phyloP scores from a whole-genome alignment of 768 basidiomycete species.

The Cystobasidiopsis lactophilus region DNA sequence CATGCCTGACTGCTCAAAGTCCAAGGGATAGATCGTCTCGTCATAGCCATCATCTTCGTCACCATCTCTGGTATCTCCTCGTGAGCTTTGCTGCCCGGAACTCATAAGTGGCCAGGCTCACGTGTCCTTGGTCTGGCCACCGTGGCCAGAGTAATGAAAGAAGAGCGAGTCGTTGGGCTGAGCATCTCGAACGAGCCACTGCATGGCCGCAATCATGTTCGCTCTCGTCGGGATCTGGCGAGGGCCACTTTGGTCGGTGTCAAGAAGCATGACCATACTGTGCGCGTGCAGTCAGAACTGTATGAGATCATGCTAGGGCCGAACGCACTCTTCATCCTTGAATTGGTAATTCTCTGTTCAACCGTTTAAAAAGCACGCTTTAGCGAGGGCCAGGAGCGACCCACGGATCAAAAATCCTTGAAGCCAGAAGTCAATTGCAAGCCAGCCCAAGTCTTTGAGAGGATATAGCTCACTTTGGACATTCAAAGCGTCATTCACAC shows the following conservation, averaged over 20 bases:
- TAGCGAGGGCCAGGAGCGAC: too few relatives aligned
- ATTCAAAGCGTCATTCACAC: conserved; percentile 76
- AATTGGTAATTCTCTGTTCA: too few relatives aligned
- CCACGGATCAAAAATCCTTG: conserved; percentile 1
- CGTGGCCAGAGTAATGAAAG: conserved; percentile 43
- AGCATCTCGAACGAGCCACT: conserved; percentile 71
- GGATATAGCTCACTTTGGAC: conserved; percentile 27
- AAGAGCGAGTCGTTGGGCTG: conserved; percentile 59
- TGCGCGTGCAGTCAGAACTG: too few relatives aligned
- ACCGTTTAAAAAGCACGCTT: too few relatives aligned
- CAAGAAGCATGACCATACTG: conserved; percentile 64
- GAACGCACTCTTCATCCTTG: too few relatives aligned
- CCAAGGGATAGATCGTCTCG: conserved; percentile 54
- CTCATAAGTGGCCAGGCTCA: conserved; percentile 22
- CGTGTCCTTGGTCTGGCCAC: conserved; percentile 63
- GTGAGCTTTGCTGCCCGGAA: background rate
- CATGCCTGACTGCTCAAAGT: conserved; percentile 45
- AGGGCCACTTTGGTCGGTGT: conserved; percentile 38
- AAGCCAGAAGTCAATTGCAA: conserved; percentile 29
- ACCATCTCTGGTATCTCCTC: conserved; percentile 31
- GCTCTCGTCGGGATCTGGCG: conserved; percentile 47
- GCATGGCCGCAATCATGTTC: conserved; percentile 74
- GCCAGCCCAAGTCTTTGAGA: conserved; percentile 1
- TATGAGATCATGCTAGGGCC: too few relatives aligned
- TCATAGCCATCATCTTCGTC: conserved; percentile 48